A percentile compares a stretch with the other conserved stretches of the same genome.
These are phyloP conservation scores for Tardiomyces blankii DNA, from an alignment of 1,139 yeast species.

Conservation along the genomic window DNA sequence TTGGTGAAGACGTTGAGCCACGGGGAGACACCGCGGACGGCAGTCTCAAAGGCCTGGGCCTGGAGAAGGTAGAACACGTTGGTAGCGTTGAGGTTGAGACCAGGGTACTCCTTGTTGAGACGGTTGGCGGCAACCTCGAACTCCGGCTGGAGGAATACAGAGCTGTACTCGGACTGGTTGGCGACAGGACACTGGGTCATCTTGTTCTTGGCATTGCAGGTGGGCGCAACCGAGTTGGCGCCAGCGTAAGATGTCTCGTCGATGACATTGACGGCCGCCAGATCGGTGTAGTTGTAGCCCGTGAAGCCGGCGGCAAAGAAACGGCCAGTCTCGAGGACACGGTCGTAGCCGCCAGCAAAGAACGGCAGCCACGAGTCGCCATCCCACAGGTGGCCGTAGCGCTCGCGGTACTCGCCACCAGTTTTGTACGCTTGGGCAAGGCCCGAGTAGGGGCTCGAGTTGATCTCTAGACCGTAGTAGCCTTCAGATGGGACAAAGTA, in stretches of 20 bases:
- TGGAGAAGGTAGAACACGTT: constrained; percentile 36
- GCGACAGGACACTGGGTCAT: neutral
- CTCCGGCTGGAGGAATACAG: constrained; percentile 12
- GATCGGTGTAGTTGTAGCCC: constrained; percentile 22
- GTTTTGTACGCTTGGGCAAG: constrained; percentile 17
- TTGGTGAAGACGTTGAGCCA: constrained; percentile 41
- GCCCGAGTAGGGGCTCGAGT: constrained; percentile 29
- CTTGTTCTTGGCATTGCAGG: constrained; percentile 4
- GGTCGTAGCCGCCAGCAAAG: constrained; percentile 25
- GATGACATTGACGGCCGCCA: constrained; percentile 23
- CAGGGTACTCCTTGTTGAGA: constrained; percentile 26
- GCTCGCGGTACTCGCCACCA: constrained; percentile 22
- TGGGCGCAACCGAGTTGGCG: constrained; percentile 30
- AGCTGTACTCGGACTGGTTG: neutral
- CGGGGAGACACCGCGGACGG: constrained; percentile 40
- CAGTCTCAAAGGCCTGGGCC: constrained; percentile 45
- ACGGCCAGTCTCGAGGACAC: constrained; percentile 28
- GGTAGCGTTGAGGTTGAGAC: constrained; percentile 28
- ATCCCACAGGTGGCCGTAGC: constrained; percentile 27
- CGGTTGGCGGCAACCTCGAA: constrained; percentile 28
- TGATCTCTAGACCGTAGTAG: constrained; percentile 13
- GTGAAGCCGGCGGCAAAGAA: constrained; percentile 30
- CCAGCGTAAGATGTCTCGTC: constrained; percentile 26
- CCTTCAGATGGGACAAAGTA: constrained; percentile 17
- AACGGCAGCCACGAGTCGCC: constrained; percentile 21